Base-by-base conservation (phyloP, 2,329 filamentous ascomycete genomes). In the Ciborinia camelliae region DNA sequence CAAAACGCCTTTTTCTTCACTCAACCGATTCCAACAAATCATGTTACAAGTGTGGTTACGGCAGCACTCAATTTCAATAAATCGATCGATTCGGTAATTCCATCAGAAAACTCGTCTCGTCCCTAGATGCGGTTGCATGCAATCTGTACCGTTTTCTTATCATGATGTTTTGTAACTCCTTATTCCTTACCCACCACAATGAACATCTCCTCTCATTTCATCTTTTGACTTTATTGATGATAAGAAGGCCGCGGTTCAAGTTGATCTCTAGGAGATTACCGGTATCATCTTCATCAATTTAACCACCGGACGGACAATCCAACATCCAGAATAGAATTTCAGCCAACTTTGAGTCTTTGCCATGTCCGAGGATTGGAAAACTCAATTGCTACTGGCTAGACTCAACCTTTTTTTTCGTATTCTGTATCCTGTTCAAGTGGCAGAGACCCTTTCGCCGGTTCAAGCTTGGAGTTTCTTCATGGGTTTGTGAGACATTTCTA, bases 401-500 rank as follows among this genome's bases (percentile, higher is more conserved):
- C 3, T 37, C 23, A 14, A 35, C 12, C 30, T 20, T 35, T 57
- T 26, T 30, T 43, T 52, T 37, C 47, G 58, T 50, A 50, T 61
- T 39, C 26, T 47, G 23, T 59, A 35, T n/a, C n/a, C n/a, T 28
- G n/a, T 60, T 50, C 43, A 39, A 18, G 12, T 3, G 18, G 47
- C 47, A 8, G 30, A 52, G 30, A 51, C 26, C 26, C 4, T 45
- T 32, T 10, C 20, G 12, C 23, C 30, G 15, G 37, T 20, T 37
- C 37, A 9, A 45, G 37, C 39, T 41, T 55, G 50, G 50, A 12
- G 39, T 41, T 47, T n/a, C 39, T 47, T 12, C 55, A 37, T n/a
- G 18, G 55, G 55, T 7, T 54, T 14, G 12, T 63, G 51, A 63
- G 60, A 63, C 60, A 55, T 20, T 45, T 39, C 60, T 32, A 45